Percentiles rank a stretch among this genome's conserved stretches.
Conservation (phyloP, 192 early-diverging fungal species). For the Thamnidium elegans region DNA sequence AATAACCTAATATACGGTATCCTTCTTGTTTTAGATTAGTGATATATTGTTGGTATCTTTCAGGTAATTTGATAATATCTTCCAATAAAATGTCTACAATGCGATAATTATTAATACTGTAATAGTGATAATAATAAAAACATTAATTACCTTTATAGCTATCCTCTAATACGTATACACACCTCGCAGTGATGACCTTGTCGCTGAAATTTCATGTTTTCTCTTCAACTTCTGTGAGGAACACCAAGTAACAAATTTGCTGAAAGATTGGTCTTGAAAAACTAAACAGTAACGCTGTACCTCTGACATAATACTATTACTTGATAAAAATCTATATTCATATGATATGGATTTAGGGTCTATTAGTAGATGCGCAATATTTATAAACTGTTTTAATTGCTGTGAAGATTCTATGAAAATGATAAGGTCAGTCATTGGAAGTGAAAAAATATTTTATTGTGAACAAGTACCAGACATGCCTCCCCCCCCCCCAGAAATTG, state of each 20-base stretch:
- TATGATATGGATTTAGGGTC: too few relatives aligned
- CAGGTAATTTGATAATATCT: background rate
- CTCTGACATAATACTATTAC: background rate
- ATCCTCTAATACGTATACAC: background rate
- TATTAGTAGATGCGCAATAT: too few relatives aligned
- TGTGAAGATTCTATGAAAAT: too few relatives aligned
- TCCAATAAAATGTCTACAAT: background rate
- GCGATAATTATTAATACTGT: background rate
- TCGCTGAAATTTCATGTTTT: background rate
- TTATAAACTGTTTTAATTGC: too few relatives aligned
- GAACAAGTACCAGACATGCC: too few relatives aligned
- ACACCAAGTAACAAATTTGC: background rate
- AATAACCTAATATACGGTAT: background rate
- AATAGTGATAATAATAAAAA: background rate
- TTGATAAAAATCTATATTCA: too few relatives aligned
- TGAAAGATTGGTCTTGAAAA: constrained; percentile 1
- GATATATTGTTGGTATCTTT: background rate
- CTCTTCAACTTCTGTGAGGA: constrained; percentile 1
- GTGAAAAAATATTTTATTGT: too few relatives aligned
- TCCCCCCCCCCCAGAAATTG: too few relatives aligned
- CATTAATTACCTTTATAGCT: background rate
- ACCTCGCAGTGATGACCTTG: background rate
- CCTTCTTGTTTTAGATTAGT: background rate
- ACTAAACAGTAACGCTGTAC: background rate
- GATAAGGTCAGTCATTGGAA: too few relatives aligned